A percentile compares a stretch with the other conserved stretches of the same genome.
Conservation (phyloP, 202 grass and related monocot species). For the Tripidium arundinaceum region DNA sequence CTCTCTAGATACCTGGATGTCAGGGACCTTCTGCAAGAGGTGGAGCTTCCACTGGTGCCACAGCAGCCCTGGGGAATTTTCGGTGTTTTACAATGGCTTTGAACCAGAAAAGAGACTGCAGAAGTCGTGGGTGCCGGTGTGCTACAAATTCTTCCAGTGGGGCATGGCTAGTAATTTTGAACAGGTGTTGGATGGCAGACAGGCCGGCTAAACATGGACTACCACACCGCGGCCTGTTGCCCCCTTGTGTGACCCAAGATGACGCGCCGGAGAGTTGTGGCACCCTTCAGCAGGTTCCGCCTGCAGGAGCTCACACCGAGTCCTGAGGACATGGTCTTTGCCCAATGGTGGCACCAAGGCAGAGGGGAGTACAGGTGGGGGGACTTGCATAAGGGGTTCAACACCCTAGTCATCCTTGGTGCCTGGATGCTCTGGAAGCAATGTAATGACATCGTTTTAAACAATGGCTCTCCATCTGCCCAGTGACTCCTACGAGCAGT, state of each 20-base stretch:
- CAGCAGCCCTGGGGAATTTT: not conserved
- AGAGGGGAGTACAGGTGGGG: not conserved
- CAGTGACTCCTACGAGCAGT: not conserved
- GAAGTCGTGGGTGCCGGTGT: not conserved
- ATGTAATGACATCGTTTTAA: not conserved
- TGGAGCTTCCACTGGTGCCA: not conserved
- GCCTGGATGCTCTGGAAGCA: not conserved
- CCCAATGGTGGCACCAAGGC: not conserved
- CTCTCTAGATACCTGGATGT: not conserved
- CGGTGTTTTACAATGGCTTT: not conserved
- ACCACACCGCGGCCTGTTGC: not conserved
- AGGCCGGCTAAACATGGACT: not conserved
- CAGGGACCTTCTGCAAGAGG: not conserved
- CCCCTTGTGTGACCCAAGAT: not conserved
- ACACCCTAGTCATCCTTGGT: not conserved
- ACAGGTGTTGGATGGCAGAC: not conserved
- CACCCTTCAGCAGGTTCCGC: not conserved
- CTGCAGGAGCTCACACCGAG: not conserved
- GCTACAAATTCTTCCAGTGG: not conserved
- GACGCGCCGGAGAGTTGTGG: not conserved
- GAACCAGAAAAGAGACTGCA: not conserved
- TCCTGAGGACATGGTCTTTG: not conserved
- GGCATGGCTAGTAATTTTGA: not conserved
- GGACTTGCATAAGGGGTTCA: not conserved
- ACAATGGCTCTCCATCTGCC: not conserved